Evolutionary conservation across 2,329 filamentous ascomycete species (phyloP), one percentile per base, ranked within the genome.

Genomic region (Juglanconis juglandina): DNA sequence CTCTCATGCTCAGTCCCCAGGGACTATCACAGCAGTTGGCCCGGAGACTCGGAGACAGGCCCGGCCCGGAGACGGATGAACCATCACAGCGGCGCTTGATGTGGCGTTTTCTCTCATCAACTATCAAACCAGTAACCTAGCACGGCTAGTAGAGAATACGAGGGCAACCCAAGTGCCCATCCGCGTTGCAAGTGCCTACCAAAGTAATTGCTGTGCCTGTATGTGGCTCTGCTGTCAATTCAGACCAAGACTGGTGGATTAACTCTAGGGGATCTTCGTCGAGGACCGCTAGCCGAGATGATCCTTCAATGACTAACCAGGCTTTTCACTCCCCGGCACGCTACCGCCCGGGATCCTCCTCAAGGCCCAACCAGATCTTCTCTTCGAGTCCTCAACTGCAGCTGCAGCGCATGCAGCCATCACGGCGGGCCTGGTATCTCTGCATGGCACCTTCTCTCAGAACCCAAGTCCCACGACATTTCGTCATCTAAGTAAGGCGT

Each of bases 191-290:
- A 24, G 24, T 24, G 24, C 24, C 24, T 24, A 24, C 24, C 24
- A 24, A 24, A 24, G 24, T 24, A 24, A 24, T 24, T 24, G 24
- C 24, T 24, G 24, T 24, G 24, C 24, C 24, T 24, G 24, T 24
- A 24, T 24, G 24, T 24, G 48, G 42, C 51, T 47, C 39, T 32
- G 44, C 41, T 30, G 42, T 35, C 46, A 42, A 51, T 41, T 50
- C 46, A 57, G 37, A 60, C 42, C 46, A 44, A 57, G 49, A 60
- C 58, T 58, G 58, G 61, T 63, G 61, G 58, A 53, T 55, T 60
- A 58, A 48, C 47, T 60, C 61, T 63, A 58, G 61, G 61, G 61
- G 58, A 63, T 63, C 58, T 63, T 55, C 57, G 49, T 39, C 57
- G 50, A 60, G 49, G 33, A 63, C 48, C 55, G 58, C 39, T 60